These are phyloP conservation scores for Apiotrichum laibachii DNA, from an alignment of 1,284 basidiomycete genomes.

Conservation along the genomic window DNA sequence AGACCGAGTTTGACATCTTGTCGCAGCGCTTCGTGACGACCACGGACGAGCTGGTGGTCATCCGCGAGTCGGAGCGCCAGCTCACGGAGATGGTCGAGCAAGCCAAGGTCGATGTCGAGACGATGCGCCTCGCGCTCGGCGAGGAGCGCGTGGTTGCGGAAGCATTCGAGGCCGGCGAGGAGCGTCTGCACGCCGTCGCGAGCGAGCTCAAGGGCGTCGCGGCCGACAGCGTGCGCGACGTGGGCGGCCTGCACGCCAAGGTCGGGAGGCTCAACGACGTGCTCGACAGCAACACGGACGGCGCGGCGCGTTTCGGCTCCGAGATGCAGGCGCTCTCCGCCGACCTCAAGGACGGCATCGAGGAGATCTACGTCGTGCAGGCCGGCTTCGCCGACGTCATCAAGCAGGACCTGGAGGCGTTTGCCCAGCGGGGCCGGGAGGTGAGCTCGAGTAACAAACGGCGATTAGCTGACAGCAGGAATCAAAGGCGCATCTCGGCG, in stretches of 20 bases:
- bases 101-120: constrained; percentile 60
- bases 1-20: constrained; percentile 86
- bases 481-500: constrained; percentile 30
- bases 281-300: constrained; percentile 64
- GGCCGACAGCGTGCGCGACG: constrained; percentile 67
- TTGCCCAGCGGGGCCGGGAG: constrained; percentile 58
- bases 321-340: constrained; percentile 61
- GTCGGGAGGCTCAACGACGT: constrained; percentile 73
- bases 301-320: constrained; percentile 62
- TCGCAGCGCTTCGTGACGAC: constrained; percentile 70
- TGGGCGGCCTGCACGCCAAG: constrained; percentile 75
- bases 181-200: constrained; percentile 67
- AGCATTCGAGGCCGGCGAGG: constrained; percentile 74
- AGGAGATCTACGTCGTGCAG: constrained; percentile 54
- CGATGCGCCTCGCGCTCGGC: constrained; percentile 61
- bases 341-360: constrained; percentile 62
- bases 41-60: constrained; percentile 67
- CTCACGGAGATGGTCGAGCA: constrained; percentile 60
- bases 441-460: constrained; percentile 20
- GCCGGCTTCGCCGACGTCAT: constrained; percentile 54
- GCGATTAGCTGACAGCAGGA: constrained; percentile 9
- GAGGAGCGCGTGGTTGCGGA: constrained; percentile 74
- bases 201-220: constrained; percentile 64
- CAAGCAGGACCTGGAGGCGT: constrained; percentile 59
- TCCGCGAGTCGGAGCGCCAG: constrained; percentile 54